Evolutionary conservation across 2,329 filamentous ascomycete genomes (phyloP).

Genomic region (Fusarium nisikadoi): DNA sequence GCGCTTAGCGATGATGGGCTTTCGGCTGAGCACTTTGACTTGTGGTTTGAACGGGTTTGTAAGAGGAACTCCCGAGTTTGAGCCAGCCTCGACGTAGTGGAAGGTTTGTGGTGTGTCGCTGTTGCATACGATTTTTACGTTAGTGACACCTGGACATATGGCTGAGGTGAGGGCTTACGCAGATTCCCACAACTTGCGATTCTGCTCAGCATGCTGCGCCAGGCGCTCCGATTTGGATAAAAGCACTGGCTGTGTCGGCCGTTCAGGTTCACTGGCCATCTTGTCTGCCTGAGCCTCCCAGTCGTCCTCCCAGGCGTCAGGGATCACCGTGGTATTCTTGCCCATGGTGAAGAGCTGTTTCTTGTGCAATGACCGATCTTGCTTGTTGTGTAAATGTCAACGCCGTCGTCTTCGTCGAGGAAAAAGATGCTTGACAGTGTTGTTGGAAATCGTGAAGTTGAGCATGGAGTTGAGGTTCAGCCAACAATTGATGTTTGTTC

Average conservation of each 20-base stretch:
- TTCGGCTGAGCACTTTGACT: slow-evolving; percentile 86
- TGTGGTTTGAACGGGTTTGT: slow-evolving; percentile 78
- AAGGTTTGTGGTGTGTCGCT: slow-evolving; percentile 80
- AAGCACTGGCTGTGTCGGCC: slow-evolving; percentile 51
- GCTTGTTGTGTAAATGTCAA: slow-evolving; percentile 7
- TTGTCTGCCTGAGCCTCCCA: slow-evolving; percentile 84
- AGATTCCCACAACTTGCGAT: slow-evolving; percentile 88
- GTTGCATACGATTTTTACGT: slow-evolving; percentile 11
- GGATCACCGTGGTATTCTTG: slow-evolving; percentile 59
- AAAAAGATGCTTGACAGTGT: slow-evolving; percentile 20
- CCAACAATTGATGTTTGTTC: slow-evolving; percentile 7
- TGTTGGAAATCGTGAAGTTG: slow-evolving; percentile 28
- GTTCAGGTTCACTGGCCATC: slow-evolving; percentile 49
- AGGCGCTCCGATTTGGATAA: slow-evolving; percentile 80
- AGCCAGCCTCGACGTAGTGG: slow-evolving; percentile 77
- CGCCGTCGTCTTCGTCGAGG: slow-evolving; percentile 33
- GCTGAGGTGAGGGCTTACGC: slow-evolving; percentile 66
- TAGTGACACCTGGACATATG: slow-evolving; percentile 8
- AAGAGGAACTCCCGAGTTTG: slow-evolving; percentile 62
- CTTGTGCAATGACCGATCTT: background rate
- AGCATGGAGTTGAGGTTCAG: slow-evolving; percentile 29
- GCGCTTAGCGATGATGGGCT: slow-evolving; percentile 72
- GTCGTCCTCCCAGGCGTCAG: slow-evolving; percentile 90
- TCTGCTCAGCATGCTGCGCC: slow-evolving; percentile 83
- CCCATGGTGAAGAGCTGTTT: slow-evolving; percentile 52